Evolutionary conservation across 805 yeast species (phyloP).

Genomic region (Starmera quercuum): DNA sequence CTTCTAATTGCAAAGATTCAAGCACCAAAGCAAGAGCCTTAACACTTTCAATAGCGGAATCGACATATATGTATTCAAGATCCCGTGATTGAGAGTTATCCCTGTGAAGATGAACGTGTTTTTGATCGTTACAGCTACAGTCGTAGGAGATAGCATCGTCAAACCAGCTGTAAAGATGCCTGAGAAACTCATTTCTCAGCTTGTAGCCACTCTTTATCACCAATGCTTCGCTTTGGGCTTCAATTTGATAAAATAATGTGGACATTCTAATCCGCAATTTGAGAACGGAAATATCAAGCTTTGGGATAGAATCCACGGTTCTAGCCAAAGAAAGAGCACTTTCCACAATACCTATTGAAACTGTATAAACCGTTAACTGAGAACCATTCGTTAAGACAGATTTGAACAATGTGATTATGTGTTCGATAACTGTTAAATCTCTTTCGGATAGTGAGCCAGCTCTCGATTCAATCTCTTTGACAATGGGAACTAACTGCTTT

Average conservation of each 20-base stretch:
- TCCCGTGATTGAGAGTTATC: constrained; percentile 27
- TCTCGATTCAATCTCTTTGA: constrained; percentile 22
- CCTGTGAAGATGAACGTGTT: constrained; percentile 1
- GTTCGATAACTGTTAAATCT: constrained; percentile 38
- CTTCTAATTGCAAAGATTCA: constrained; percentile 49
- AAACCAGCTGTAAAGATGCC: constrained; percentile 44
- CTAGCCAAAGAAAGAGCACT: constrained; percentile 12
- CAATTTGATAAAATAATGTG: constrained; percentile 28
- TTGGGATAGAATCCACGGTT: constrained; percentile 10
- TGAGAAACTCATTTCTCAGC: constrained; percentile 40
- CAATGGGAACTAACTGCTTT: constrained; percentile 31
- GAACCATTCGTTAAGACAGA: constrained; percentile 28
- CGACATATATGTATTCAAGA: constrained; percentile 41
- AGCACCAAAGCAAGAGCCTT: constrained; percentile 49
- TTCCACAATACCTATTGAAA: constrained; percentile 25
- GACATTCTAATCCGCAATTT: constrained; percentile 37
- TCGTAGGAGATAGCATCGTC: constrained; percentile 40
- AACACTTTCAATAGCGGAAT: constrained; percentile 59
- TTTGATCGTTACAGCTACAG: constrained; percentile 18
- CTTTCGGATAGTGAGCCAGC: constrained; percentile 15
- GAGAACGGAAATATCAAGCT: constrained; percentile 10
- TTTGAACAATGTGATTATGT: constrained; percentile 38
- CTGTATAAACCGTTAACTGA: constrained; percentile 21
- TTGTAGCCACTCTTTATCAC: constrained; percentile 38
- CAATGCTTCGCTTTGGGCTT: constrained; percentile 23